Conservation (phyloP, 768 basidiomycete species). For the Tylopilus cervinicoccineus region DNA sequence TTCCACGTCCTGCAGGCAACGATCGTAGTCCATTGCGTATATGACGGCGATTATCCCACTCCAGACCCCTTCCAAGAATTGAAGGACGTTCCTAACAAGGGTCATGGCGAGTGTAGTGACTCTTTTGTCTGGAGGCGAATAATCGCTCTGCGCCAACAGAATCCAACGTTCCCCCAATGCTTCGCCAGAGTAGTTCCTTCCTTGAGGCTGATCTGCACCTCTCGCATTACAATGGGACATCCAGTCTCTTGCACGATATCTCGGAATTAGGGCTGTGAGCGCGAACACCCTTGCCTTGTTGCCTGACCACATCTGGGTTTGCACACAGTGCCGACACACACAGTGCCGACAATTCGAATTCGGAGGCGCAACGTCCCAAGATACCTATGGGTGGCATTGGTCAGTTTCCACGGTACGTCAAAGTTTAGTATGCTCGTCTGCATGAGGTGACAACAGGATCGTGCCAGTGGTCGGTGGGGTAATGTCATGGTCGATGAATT, state of each 20-base stretch:
- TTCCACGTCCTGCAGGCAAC: background rate
- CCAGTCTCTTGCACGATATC: background rate
- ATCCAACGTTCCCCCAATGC: too few relatives aligned
- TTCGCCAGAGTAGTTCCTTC: background rate
- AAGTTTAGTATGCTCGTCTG: background rate
- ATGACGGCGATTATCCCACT: background rate
- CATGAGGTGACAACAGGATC: background rate
- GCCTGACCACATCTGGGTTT: background rate
- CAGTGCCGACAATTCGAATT: too few relatives aligned
- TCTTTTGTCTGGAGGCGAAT: background rate
- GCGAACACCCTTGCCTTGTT: background rate
- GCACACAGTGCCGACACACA: background rate
- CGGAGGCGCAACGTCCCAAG: background rate
- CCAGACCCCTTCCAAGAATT: background rate
- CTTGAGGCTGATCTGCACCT: background rate
- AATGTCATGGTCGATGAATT: conserved; percentile 16
- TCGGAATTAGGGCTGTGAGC: background rate
- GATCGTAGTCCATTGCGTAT: conserved; percentile 1
- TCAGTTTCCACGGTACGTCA: conserved; percentile 5
- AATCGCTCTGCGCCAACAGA: background rate
- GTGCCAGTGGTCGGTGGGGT: conserved; percentile 17
- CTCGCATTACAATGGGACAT: conserved; percentile 1
- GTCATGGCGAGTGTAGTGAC: too few relatives aligned
- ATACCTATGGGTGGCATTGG: conserved; percentile 1
- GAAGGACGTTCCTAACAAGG: background rate